Base-by-base conservation (phyloP, 129 eudicot species). In the Silybum marianum region DNA sequence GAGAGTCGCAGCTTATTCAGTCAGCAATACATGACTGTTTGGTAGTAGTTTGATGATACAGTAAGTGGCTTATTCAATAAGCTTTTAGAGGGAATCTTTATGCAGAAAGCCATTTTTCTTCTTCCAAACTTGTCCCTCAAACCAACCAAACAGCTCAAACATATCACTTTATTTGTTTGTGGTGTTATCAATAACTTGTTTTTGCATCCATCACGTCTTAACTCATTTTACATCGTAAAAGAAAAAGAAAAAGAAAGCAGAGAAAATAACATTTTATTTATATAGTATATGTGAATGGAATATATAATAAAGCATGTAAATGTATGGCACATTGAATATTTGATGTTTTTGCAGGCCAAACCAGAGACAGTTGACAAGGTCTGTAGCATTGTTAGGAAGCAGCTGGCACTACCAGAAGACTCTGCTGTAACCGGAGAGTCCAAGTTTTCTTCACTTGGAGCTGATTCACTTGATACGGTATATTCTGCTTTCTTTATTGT, bases 391-490 rank as follows among this genome's bases (percentile, higher is more conserved):
- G 98, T 95, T 84, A 90, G 86, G 88, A 90, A 92, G 70, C 97
- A 89, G 76, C 85, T 95, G 44, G 97, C 98, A 79, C 86, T 95
- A 38, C 76, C 88, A 44, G 94, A 73, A 12, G 88, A 82, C 30
- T 69, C 88, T 44, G 77, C 80, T 63, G 91, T 95, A 32, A 83
- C 75, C 26, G 96, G 97, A 71, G 93, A 92, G 48, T 87, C 98
- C 7, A 90, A 85, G 69, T 92, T 95, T 73, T 82, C 94, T 28
- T 81, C 89, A 12, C 94, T 95, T 74, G 98, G 98, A 82, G 97
- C 97, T 76, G 97, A 92, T 85, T 95, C 97, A 80, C 97, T 95
- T 38, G 98, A 95, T 86, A 92, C 97, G 77, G 98, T 95, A 92
- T 79, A 92, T 79, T 65, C 34, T 25, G 3, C 25, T 38, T 87